Base-by-base conservation (phyloP, 73 alveolate genomes). In the Paramecium sexaurelia region DNA sequence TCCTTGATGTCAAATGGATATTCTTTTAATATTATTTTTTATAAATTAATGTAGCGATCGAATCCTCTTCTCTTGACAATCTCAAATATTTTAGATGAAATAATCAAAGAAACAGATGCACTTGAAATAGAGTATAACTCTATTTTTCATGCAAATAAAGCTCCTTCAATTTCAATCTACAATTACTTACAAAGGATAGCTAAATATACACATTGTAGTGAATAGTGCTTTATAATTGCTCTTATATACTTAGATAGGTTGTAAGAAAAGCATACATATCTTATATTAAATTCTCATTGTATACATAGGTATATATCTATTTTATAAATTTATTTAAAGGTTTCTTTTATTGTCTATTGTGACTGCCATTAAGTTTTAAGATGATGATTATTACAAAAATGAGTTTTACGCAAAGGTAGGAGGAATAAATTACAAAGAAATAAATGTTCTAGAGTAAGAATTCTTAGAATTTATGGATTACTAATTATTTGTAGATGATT, bases 381-480 rank as follows among this genome's bases (percentile, higher is more conserved):
- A 94, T 66, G 99, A 96, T 71, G 93, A 92, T 51, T 85, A 67
- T 91, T 94, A 85, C 43, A 89, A 93, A 68, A 90, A 94, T 56
- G 84, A 84, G 22, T 96, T 35, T 85, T 96, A 95, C 91, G 97
- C 98, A n/a, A 94, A 93, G 73, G 90, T 96, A n/a, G 98, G 98
- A 40, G 99, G 99, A 10, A 83, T 96, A 29, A 37, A 92, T 15
- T 36, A 43, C 37, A 61, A 75, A 33, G 99, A 96, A 91, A 56
- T 92, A 22, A 92, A 89, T 73, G 91, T 45, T 24, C 94, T 96
- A 20, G 98, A 96, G 92, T 51, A 55, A 37, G 94, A 92, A 57
- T 96, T 96, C 91, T 71, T 96, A 27, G 92, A 67, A 55, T 51
- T 78, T 20, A 95, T 96, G 47, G 96, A 94, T 20, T 96, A 86